Conservation (phyloP, 495 filamentous ascomycete genomes). For the Podospora australis region DNA sequence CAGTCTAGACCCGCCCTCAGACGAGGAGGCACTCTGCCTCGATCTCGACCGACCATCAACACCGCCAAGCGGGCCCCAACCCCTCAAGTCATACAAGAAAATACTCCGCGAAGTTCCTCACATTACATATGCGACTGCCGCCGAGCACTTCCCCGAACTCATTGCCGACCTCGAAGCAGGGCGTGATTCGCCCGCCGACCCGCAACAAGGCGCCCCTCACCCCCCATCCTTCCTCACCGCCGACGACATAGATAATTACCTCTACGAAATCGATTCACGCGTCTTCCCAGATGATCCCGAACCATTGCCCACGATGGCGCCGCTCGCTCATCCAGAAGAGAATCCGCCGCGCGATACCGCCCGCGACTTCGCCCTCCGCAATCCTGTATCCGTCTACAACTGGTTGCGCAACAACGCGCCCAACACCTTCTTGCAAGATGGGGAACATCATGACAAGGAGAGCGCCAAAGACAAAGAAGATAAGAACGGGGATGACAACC, state of each 20-base stretch:
- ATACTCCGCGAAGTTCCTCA: conserved; percentile 41
- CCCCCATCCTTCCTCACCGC: conserved; percentile 59
- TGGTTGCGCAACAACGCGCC: conserved; percentile 83
- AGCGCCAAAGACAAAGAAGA: conserved; percentile 1
- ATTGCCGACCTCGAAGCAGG: conserved; percentile 36
- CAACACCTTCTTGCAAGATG: conserved; percentile 75
- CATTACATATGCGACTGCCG: conserved; percentile 27
- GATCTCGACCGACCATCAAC: conserved; percentile 25
- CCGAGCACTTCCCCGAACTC: conserved; percentile 33
- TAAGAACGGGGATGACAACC: not conserved
- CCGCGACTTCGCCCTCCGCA: conserved; percentile 60
- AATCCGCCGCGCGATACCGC: conserved; percentile 14
- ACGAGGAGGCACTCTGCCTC: conserved; percentile 23
- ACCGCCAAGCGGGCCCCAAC: conserved; percentile 20
- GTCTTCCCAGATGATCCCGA: conserved; percentile 27
- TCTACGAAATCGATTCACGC: conserved; percentile 60
- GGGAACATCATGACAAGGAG: conserved; percentile 49
- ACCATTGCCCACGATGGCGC: conserved; percentile 35
- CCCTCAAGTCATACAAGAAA: conserved; percentile 30
- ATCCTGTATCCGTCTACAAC: conserved; percentile 81
- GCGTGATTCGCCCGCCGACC: conserved; percentile 29
- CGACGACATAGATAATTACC: conserved; percentile 74
- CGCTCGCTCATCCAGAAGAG: conserved; percentile 24
- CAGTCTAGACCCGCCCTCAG: conserved; percentile 56
- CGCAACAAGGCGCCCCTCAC: conserved; percentile 29